phyloP scores from a whole-genome alignment of 2,329 filamentous ascomycete genomes.

The Ophiostoma sp. region DNA sequence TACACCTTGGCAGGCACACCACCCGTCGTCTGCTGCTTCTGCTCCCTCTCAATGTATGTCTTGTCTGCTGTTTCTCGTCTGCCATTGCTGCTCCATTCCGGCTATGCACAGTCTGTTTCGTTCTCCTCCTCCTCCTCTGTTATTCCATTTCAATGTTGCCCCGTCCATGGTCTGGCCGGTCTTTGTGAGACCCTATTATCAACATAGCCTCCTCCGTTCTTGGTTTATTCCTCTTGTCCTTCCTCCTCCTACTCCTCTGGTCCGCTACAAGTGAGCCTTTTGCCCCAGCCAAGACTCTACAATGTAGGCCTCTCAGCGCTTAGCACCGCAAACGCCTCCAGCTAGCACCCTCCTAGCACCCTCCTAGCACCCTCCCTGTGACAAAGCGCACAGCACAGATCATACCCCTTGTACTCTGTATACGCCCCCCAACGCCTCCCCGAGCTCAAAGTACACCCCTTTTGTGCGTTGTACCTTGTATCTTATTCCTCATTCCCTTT shows the following conservation, averaged over 20 bases:
- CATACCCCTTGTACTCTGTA: not conserved
- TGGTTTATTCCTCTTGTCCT: not conserved
- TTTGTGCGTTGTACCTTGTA: not conserved
- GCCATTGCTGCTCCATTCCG: not conserved
- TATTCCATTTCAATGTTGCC: not conserved
- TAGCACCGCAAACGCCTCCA: not conserved
- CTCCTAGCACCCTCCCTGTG: not conserved
- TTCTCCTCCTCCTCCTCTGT: not conserved
- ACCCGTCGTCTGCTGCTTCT: not conserved
- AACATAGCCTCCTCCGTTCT: slow-evolving; percentile 4
- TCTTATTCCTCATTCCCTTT: not conserved
- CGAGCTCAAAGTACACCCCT: not conserved
- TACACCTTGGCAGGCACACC: not conserved
- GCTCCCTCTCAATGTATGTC: not conserved
- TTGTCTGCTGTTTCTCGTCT: not conserved
- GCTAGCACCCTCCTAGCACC: not conserved
- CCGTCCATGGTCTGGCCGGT: slow-evolving; percentile 3
- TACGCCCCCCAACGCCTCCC: not conserved
- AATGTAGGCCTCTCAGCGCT: not conserved
- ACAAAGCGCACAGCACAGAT: not conserved
- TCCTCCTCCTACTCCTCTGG: not conserved
- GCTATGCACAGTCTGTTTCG: slow-evolving; percentile 1
- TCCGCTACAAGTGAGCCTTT: slow-evolving; percentile 3
- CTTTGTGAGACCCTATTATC: slow-evolving; percentile 7
- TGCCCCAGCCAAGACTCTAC: slow-evolving; percentile 3